These are phyloP conservation scores for Fraxinus albicans DNA, from an alignment of 305 asterid species.

Conservation along the genomic window DNA sequence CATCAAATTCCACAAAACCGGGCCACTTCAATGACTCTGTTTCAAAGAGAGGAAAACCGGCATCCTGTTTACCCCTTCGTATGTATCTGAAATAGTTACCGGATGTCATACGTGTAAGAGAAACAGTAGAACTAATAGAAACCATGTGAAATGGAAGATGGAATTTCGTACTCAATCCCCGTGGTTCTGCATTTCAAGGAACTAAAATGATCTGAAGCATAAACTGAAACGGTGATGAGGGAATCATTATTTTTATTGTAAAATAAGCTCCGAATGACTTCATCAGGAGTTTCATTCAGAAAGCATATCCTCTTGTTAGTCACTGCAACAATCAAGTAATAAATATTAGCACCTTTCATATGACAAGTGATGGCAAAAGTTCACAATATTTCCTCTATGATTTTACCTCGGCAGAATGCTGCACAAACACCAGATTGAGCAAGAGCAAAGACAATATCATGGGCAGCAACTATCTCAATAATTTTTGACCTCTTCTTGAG, in stretches of 20 bases:
- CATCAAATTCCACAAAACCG: conserved; percentile 97
- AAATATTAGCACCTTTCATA: conserved; percentile 20
- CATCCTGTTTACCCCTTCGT: conserved; percentile 91
- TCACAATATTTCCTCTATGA: neutral
- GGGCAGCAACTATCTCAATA: conserved; percentile 96
- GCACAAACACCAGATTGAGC: conserved; percentile 99
- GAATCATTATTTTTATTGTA: conserved; percentile 97
- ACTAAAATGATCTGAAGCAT: conserved; percentile 91
- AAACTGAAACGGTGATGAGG: conserved; percentile 94
- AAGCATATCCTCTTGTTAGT: conserved; percentile 93
- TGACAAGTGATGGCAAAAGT: neutral
- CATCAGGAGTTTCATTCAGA: conserved; percentile 90
- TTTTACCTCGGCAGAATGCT: conserved; percentile 88
- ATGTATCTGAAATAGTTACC: conserved; percentile 39
- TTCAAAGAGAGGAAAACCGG: conserved; percentile 91
- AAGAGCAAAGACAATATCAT: conserved; percentile 96
- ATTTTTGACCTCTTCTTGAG: conserved; percentile 88
- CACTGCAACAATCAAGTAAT: conserved; percentile 59
- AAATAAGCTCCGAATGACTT: conserved; percentile 95
- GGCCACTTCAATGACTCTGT: conserved; percentile 98
- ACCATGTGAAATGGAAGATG: neutral
- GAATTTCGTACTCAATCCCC: conserved; percentile 74
- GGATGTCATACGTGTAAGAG: neutral
- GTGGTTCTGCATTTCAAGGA: conserved; percentile 96
- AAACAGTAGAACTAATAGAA: neutral